phyloP scores from a whole-genome alignment of 1,139 yeast genomes.

The Dujonia santamariae region DNA sequence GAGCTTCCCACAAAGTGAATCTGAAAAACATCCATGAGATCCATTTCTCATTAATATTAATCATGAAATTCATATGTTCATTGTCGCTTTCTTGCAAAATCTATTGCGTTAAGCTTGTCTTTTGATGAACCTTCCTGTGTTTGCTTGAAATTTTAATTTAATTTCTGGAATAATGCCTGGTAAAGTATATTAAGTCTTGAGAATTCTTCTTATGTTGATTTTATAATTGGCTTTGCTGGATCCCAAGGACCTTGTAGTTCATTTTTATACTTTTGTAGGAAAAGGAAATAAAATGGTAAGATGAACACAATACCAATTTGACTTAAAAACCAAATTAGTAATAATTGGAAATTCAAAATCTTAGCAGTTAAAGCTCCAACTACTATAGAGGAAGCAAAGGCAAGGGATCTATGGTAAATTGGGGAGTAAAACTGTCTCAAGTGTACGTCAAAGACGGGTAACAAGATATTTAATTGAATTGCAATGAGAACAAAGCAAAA shows the following conservation, averaged over 20 bases:
- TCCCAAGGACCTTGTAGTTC: constrained; percentile 96
- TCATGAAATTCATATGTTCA: too few relatives aligned
- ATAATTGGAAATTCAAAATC: constrained; percentile 39
- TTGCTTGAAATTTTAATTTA: too few relatives aligned
- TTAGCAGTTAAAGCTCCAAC: constrained; percentile 25
- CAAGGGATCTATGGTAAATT: constrained; percentile 31
- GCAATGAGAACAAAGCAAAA: constrained; percentile 78
- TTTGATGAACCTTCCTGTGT: too few relatives aligned
- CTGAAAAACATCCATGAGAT: too few relatives aligned
- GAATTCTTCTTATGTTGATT: constrained; percentile 7
- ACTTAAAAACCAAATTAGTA: constrained; percentile 47
- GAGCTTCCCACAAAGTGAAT: too few relatives aligned
- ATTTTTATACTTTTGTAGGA: constrained; percentile 76
- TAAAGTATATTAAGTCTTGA: too few relatives aligned
- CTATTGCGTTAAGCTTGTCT: too few relatives aligned
- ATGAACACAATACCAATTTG: constrained; percentile 50
- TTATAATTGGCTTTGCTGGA: constrained; percentile 65
- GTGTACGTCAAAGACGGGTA: constrained; percentile 68
- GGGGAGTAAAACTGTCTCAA: constrained; percentile 36
- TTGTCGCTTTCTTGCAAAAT: too few relatives aligned
- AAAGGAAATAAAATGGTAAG: constrained; percentile 69
- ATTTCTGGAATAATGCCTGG: too few relatives aligned
- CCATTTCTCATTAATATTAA: too few relatives aligned
- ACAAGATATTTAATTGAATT: constrained; percentile 65
- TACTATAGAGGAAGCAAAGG: constrained; percentile 15